Conservation (phyloP, 768 basidiomycete species). For the Neoboletus magnificus region DNA sequence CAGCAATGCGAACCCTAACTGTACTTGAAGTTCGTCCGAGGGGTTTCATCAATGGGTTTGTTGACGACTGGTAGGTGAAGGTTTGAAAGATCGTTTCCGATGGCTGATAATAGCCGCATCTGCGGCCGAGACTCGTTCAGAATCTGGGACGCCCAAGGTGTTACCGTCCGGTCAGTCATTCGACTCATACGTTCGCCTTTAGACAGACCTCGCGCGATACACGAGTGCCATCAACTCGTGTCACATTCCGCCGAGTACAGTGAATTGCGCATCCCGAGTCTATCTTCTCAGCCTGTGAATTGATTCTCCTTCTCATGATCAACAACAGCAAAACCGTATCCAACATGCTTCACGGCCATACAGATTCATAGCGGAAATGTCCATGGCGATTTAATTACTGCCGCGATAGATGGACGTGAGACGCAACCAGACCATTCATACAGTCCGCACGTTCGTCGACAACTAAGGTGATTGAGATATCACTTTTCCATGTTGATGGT, state of each 20-base stretch:
- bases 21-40: neutral
- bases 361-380: neutral
- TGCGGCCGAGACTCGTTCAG: neutral
- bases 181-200: neutral
- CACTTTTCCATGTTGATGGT: neutral
- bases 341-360: neutral
- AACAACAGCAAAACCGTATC: neutral
- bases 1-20: too few relatives aligned
- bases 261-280: neutral
- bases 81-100: neutral
- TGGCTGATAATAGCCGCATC: neutral
- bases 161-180: neutral
- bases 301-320: neutral
- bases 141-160: too few relatives aligned
- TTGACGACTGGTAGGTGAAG: neutral
- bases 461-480: neutral
- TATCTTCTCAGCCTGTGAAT: neutral
- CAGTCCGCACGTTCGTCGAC: neutral
- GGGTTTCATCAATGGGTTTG: neutral
- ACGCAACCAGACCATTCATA: neutral
- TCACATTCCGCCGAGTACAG: neutral
- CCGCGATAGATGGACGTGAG: neutral
- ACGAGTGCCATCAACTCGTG: neutral
- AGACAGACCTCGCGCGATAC: neutral
- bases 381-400: neutral